Conservation (phyloP, 306 rosid genomes). For the Alnus glutinosa region DNA sequence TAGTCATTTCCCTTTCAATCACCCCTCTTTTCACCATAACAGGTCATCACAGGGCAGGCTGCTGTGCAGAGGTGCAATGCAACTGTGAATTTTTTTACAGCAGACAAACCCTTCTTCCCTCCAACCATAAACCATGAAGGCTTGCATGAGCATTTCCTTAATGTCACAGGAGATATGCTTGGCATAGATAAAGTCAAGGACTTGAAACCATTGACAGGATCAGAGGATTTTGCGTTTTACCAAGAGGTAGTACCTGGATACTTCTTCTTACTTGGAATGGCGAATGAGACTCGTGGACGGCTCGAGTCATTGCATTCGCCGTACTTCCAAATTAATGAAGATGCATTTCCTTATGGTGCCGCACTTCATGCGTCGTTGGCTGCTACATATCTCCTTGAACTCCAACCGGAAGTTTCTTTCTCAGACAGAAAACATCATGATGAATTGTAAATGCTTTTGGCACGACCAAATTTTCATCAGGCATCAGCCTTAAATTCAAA, state of each 20-base stretch:
- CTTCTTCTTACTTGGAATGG: slow-evolving; percentile 69
- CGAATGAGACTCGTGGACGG: slow-evolving; percentile 36
- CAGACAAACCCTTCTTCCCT: slow-evolving; percentile 45
- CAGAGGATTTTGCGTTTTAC: slow-evolving; percentile 82
- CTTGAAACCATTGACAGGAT: slow-evolving; percentile 54
- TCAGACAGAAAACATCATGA: slow-evolving; percentile 41
- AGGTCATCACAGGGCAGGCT: slow-evolving; percentile 86
- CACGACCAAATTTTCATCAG: not conserved
- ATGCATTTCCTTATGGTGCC: slow-evolving; percentile 72
- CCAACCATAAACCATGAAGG: slow-evolving; percentile 55
- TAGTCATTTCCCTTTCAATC: not conserved
- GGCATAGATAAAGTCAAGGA: slow-evolving; percentile 54
- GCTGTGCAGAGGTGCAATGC: slow-evolving; percentile 89
- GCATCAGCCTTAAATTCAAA: not conserved
- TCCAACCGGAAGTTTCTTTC: slow-evolving; percentile 30
- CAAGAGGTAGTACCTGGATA: slow-evolving; percentile 82
- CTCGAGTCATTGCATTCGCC: slow-evolving; percentile 51
- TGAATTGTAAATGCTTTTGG: slow-evolving; percentile 39
- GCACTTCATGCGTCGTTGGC: slow-evolving; percentile 92
- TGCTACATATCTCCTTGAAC: slow-evolving; percentile 49
- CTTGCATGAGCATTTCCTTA: slow-evolving; percentile 58
- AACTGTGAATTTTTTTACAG: slow-evolving; percentile 52
- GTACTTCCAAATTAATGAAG: slow-evolving; percentile 65
- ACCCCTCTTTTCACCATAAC: not conserved
- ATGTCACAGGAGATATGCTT: slow-evolving; percentile 57